Evolutionary conservation across 2,329 filamentous ascomycete genomes (phyloP).

Genomic region (Botrytis porri): DNA sequence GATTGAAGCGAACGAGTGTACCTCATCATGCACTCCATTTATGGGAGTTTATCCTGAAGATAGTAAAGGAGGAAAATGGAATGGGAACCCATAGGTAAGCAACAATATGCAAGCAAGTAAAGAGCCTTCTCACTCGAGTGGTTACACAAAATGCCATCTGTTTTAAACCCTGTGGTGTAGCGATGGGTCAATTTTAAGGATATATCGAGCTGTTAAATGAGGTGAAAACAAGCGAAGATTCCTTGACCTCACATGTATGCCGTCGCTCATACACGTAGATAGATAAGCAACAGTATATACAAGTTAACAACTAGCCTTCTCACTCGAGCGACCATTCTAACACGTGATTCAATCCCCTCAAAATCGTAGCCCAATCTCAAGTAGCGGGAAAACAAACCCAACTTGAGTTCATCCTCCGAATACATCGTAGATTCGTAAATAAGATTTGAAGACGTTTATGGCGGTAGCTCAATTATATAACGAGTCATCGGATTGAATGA

Average conservation of each 20-base stretch:
- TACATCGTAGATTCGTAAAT: neutral
- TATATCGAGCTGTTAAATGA: neutral
- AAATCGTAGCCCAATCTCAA: neutral
- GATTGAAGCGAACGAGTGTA: neutral
- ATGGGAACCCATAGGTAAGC: slow-evolving; percentile 6
- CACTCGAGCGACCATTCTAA: neutral
- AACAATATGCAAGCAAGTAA: slow-evolving; percentile 1
- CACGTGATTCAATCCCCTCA: neutral
- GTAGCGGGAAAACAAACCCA: neutral
- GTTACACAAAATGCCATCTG: neutral
- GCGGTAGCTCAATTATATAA: neutral
- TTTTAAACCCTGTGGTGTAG: neutral
- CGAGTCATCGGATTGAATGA: neutral
- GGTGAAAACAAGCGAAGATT: neutral
- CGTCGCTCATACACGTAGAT: neutral
- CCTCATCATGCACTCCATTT: neutral
- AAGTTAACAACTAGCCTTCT: neutral
- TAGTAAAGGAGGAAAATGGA: neutral
- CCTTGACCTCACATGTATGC: neutral
- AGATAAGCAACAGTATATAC: neutral
- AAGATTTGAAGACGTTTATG: neutral
- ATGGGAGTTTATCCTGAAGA: neutral
- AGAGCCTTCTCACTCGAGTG: neutral
- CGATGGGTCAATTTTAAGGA: neutral
- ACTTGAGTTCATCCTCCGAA: neutral